Evolutionary conservation across 2,329 filamentous ascomycete genomes (phyloP).

Genomic region (Diaporthe citri): DNA sequence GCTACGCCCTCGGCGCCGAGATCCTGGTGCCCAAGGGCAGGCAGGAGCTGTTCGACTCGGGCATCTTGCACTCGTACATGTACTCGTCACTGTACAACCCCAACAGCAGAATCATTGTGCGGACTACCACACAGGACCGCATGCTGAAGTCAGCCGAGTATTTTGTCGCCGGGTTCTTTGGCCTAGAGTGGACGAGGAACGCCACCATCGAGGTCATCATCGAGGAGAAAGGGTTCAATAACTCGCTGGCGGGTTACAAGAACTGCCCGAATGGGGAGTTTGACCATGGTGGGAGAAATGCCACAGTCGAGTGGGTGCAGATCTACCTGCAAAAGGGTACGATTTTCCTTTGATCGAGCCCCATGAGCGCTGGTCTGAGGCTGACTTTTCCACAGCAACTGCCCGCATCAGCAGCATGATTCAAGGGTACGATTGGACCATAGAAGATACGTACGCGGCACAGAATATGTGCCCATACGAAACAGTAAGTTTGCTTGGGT

Average conservation of each 20-base stretch:
- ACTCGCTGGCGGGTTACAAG: constrained; percentile 76
- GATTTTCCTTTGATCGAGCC: constrained; percentile 36
- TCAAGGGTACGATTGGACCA: constrained; percentile 72
- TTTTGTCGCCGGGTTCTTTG: constrained; percentile 84
- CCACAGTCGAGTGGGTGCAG: constrained; percentile 69
- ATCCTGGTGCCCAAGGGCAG: constrained; percentile 79
- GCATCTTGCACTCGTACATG: constrained; percentile 77
- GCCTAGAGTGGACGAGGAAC: constrained; percentile 79
- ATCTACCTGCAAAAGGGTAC: constrained; percentile 73
- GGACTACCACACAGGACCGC: constrained; percentile 81
- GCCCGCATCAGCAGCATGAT: constrained; percentile 69
- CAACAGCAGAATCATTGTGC: constrained; percentile 77
- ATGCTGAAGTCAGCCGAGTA: constrained; percentile 85
- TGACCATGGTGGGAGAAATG: constrained; percentile 65
- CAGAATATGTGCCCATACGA: constrained; percentile 84
- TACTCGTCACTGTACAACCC: constrained; percentile 80
- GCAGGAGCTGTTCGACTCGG: constrained; percentile 78
- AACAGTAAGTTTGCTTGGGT: constrained; percentile 57
- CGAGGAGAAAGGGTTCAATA: constrained; percentile 74
- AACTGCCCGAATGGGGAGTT: constrained; percentile 73
- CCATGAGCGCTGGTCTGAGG: not conserved
- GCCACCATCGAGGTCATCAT: constrained; percentile 80
- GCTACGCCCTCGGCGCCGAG: constrained; percentile 76
- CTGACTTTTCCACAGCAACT: constrained; percentile 59
- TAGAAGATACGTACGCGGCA: constrained; percentile 73